Evolutionary conservation across 2,329 filamentous ascomycete species (phyloP), one percentile per base, ranked within the genome.

Genomic region (Stemphylium lycopersici): DNA sequence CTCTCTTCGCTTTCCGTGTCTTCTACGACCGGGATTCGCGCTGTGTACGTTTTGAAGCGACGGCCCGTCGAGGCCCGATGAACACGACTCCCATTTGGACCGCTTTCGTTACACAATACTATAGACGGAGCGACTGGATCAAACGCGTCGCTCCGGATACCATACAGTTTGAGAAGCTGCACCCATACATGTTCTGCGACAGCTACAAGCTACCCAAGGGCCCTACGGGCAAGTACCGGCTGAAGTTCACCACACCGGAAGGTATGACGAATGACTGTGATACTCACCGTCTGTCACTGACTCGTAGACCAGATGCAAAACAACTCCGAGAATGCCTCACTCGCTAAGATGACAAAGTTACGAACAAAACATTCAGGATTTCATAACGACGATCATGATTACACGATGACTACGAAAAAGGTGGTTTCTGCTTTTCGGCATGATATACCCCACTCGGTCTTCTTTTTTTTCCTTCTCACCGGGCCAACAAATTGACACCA

Each of bases 21-120:
- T 84, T 80, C 62, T 72, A 75, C 37, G 84, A 87, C 53, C 70
- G 62, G 13, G 73, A 78, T 18, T 82, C 82, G 1, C 78, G 79
- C 10, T 79, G 79, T 3, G 74, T 87, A 0, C 76, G 85, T 10
- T 76, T 87, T 20, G 83, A 87, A 64, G 82, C 82, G n/a, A 81
- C 82, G 0, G 74, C 84, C 31, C 76, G 79, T 24, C 75, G 79
- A 22, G 84, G 84, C 1, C 77, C 79, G 1, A 77, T 81, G 71
- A 79, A 80, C 59, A 76, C 78, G 16, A 81, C 83, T 2, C 84
- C 85, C 0, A 81, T 87, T 50, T 87, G 85, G 85, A 87, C 84
- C 4, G 72, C 72, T 3, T 75, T 75, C 38, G 72, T 75, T 15
- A 72, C 71, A 1, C 71, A 78, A 20, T 78, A 80, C 49, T 70